Conservation (phyloP, 352 stramenopile species). For the Phytophthora pinifolia region DNA sequence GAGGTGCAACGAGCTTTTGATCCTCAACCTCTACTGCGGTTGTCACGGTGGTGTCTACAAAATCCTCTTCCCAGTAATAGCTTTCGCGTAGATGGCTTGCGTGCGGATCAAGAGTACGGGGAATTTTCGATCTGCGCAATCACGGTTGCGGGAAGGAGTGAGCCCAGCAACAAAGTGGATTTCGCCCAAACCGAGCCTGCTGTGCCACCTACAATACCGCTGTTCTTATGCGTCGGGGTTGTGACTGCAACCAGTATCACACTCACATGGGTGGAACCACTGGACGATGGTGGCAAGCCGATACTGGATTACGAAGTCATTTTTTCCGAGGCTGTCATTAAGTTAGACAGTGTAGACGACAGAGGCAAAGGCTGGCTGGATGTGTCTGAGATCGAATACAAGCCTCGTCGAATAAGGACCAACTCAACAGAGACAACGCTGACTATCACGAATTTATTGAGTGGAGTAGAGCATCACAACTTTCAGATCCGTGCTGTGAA, state of each 20-base stretch:
- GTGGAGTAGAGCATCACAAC: constrained; percentile 62
- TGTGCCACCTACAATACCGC: constrained; percentile 37
- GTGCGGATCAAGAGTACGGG: constrained; percentile 48
- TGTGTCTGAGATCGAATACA: constrained; percentile 63
- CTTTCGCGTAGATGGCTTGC: constrained; percentile 41
- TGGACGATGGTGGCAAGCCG: constrained; percentile 54
- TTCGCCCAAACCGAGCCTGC: constrained; percentile 33
- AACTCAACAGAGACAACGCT: constrained; percentile 37
- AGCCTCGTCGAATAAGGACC: constrained; percentile 48
- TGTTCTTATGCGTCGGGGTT: constrained; percentile 49
- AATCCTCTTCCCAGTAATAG: constrained; percentile 45
- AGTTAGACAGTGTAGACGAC: constrained; percentile 21
- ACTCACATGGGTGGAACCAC: constrained; percentile 57
- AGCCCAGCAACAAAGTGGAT: constrained; percentile 45
- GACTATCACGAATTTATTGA: constrained; percentile 50
- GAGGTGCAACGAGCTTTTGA: constrained; percentile 28
- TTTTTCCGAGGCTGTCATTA: constrained; percentile 62
- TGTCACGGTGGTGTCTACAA: constrained; percentile 62
- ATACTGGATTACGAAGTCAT: constrained; percentile 72
- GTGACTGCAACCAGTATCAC: constrained; percentile 69
- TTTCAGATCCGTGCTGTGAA: constrained; percentile 72
- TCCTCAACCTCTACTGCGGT: constrained; percentile 20
- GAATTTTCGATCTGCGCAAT: constrained; percentile 49
- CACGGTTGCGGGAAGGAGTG: constrained; percentile 57
- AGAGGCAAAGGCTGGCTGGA: constrained; percentile 55